These are phyloP conservation scores for Chlorella sorokiniana DNA, from an alignment of 139 green algal species.

Conservation along the genomic window DNA sequence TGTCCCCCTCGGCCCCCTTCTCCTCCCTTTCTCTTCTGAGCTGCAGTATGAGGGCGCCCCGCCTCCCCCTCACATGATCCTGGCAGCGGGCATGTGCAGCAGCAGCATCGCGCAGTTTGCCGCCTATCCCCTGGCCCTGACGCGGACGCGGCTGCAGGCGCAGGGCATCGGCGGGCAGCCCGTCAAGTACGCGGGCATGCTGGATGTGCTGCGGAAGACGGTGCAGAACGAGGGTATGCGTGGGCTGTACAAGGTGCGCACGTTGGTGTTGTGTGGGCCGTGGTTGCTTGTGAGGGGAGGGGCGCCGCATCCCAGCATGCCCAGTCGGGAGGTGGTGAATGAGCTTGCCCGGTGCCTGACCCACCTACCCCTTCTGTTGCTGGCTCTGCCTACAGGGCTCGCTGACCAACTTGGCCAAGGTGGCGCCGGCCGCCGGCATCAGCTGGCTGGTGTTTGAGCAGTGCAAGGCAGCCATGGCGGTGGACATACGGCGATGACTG, in stretches of 20 bases:
- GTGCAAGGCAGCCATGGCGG: slow-evolving; percentile 73
- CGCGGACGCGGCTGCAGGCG: slow-evolving; percentile 82
- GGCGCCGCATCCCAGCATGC: background rate
- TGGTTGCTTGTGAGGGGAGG: background rate
- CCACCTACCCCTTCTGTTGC: background rate
- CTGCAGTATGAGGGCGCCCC: slow-evolving; percentile 61
- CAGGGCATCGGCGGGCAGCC: slow-evolving; percentile 63
- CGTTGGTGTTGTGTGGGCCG: slow-evolving; percentile 77
- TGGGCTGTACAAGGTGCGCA: slow-evolving; percentile 78
- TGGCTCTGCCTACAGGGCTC: slow-evolving; percentile 57
- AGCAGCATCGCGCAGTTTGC: slow-evolving; percentile 82
- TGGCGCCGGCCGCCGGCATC: slow-evolving; percentile 87
- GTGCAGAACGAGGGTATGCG: slow-evolving; percentile 69
- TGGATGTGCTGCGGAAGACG: slow-evolving; percentile 77
- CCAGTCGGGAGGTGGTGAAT: too few relatives aligned
- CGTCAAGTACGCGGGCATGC: slow-evolving; percentile 82
- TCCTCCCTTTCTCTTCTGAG: background rate
- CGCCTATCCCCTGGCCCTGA: slow-evolving; percentile 85
- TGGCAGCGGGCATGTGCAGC: slow-evolving; percentile 81
- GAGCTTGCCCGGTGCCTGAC: too few relatives aligned
- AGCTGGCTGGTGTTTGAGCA: slow-evolving; percentile 87
- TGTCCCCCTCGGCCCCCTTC: background rate
- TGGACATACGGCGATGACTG: slow-evolving; percentile 39
- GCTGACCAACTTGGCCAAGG: slow-evolving; percentile 87
- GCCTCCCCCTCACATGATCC: slow-evolving; percentile 75